phyloP scores from a whole-genome alignment of 768 basidiomycete genomes.

The Cystobasidium tubakii region DNA sequence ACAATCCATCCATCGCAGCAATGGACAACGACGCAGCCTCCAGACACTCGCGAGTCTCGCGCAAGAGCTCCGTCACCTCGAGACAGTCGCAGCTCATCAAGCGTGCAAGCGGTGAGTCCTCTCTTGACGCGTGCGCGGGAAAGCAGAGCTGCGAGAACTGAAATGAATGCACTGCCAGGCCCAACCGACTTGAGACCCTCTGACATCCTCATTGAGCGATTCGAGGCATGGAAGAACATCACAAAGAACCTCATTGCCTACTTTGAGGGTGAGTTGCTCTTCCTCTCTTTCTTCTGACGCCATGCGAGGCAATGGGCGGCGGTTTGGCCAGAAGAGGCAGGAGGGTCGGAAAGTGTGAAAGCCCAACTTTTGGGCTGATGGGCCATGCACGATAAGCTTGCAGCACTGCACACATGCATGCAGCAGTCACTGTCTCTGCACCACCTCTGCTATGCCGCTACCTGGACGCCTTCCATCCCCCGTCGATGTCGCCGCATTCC shows the following conservation, averaged over 20 bases:
- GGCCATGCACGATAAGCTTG: not conserved
- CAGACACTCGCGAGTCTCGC: not conserved
- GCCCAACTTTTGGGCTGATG: not conserved
- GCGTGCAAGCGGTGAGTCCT: slow-evolving; percentile 6
- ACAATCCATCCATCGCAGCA: not conserved
- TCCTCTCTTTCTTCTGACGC: not conserved
- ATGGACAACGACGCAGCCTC: slow-evolving; percentile 20
- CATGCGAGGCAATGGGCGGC: not conserved
- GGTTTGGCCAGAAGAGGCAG: slow-evolving; percentile 8
- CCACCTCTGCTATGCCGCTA: not conserved
- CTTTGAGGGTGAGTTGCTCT: slow-evolving; percentile 40
- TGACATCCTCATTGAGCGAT: slow-evolving; percentile 86
- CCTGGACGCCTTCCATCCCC: not conserved
- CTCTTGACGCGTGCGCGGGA: not conserved
- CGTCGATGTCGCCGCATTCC: not conserved
- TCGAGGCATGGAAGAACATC: slow-evolving; percentile 46
- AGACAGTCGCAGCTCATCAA: slow-evolving; percentile 36
- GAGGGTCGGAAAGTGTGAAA: not conserved
- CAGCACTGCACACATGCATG: not conserved
- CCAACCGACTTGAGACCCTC: slow-evolving; percentile 67
- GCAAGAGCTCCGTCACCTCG: slow-evolving; percentile 24
- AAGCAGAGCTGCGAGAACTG: not conserved
- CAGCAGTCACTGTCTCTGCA: not conserved
- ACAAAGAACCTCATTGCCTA: slow-evolving; percentile 45
- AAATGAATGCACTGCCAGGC: slow-evolving; percentile 2